phyloP scores from a whole-genome alignment of 805 yeast genomes.

The Teunomyces atbi region DNA sequence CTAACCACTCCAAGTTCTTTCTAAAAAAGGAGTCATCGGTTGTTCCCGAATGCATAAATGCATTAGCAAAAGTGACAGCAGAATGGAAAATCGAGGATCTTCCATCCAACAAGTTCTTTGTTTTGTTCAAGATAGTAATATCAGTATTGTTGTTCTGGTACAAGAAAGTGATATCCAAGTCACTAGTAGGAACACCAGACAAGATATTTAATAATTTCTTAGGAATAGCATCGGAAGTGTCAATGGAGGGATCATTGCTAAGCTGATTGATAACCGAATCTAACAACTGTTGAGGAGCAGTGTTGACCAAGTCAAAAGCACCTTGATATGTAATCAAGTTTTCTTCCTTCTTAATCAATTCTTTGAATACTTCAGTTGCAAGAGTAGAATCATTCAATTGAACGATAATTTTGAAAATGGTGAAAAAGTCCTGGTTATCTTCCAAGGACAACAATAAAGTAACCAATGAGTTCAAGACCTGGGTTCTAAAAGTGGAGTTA shows the following conservation, averaged over 20 bases:
- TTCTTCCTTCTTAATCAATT: slow-evolving; percentile 51
- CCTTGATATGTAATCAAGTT: slow-evolving; percentile 78
- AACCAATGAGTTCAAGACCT: slow-evolving; percentile 63
- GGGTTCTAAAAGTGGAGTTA: slow-evolving; percentile 63
- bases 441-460: slow-evolving; percentile 53
- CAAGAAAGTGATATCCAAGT: slow-evolving; percentile 83
- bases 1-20: slow-evolving; percentile 90
- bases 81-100: slow-evolving; percentile 92
- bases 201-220: slow-evolving; percentile 64
- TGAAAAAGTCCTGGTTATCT: slow-evolving; percentile 71
- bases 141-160: slow-evolving; percentile 87
- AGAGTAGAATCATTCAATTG: slow-evolving; percentile 76
- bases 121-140: slow-evolving; percentile 71
- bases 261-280: slow-evolving; percentile 50
- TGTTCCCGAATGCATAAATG: slow-evolving; percentile 94
- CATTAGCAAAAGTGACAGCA: slow-evolving; percentile 92
- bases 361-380: slow-evolving; percentile 67
- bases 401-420: slow-evolving; percentile 81
- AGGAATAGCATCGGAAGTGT: slow-evolving; percentile 20
- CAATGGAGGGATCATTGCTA: slow-evolving; percentile 25
- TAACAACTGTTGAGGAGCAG: slow-evolving; percentile 87
- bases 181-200: slow-evolving; percentile 92
- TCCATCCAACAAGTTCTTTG: slow-evolving; percentile 82
- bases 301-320: slow-evolving; percentile 89
- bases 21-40: slow-evolving; percentile 92